Percentiles rank a stretch among this genome's conserved stretches.
Evolutionary conservation across 1,139 yeast genomes (phyloP).

Genomic region (Candida smagusa): DNA sequence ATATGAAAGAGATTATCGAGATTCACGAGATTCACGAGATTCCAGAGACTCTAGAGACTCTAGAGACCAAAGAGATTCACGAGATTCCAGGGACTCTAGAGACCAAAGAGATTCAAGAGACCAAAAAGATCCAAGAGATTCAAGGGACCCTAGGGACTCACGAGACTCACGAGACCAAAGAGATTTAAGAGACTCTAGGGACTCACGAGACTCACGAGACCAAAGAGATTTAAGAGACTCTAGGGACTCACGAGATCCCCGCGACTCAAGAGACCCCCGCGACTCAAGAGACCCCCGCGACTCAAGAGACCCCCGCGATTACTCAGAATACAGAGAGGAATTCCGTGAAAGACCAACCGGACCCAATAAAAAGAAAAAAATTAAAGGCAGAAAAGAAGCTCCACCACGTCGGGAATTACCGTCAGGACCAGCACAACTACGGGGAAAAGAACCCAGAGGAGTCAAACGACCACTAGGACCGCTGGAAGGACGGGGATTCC

Average conservation of each 20-base stretch:
- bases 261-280: not conserved
- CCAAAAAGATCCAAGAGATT: slow-evolving; percentile 4
- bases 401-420: slow-evolving; percentile 2
- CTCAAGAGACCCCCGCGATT: not conserved
- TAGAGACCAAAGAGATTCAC: slow-evolving; percentile 3
- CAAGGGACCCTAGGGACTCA: slow-evolving; percentile 1
- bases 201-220: not conserved
- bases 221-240: not conserved
- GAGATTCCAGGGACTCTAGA: slow-evolving; percentile 5
- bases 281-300: not conserved
- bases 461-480: slow-evolving; percentile 15
- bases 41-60: slow-evolving; percentile 1
- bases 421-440: slow-evolving; percentile 4
- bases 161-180: slow-evolving; percentile 1
- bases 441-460: slow-evolving; percentile 8
- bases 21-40: not conserved
- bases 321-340: not conserved
- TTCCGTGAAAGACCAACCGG: slow-evolving; percentile 1
- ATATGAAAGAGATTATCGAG: slow-evolving; percentile 1
- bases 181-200: slow-evolving; percentile 1
- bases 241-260: not conserved
- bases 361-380: slow-evolving; percentile 1
- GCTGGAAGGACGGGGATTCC: slow-evolving; percentile 19
- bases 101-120: slow-evolving; percentile 5
- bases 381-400: not conserved